These are phyloP conservation scores for Cystobasidiopsis lactophilus DNA, from an alignment of 768 basidiomycete genomes.

Conservation along the genomic window DNA sequence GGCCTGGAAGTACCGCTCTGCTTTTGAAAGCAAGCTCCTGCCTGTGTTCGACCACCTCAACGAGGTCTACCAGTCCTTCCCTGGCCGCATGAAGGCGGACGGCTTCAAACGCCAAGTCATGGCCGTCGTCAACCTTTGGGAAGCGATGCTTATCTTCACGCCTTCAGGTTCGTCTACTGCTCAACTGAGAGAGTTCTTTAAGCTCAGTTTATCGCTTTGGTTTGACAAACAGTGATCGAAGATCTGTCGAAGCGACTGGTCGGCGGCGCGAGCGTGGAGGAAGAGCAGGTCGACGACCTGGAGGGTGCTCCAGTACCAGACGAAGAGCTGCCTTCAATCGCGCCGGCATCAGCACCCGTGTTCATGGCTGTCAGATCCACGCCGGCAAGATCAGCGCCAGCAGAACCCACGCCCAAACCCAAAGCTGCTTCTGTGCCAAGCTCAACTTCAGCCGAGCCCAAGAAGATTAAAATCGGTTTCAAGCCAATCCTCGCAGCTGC, in stretches of 20 bases:
- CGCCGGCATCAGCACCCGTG: conserved; percentile 16
- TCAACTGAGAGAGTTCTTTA: not conserved
- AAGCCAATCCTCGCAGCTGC: not conserved
- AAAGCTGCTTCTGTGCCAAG: no score
- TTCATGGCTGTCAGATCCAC: no score
- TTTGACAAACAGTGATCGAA: not conserved
- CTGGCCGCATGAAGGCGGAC: conserved; percentile 86
- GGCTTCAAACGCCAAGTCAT: conserved; percentile 85
- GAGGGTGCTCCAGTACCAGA: conserved; percentile 32
- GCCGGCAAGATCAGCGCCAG: no score
- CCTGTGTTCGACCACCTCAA: conserved; percentile 88
- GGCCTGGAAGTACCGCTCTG: conserved; percentile 90
- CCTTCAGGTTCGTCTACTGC: conserved; percentile 31
- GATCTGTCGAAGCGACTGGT: not conserved
- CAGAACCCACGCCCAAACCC: no score
- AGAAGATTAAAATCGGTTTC: not conserved
- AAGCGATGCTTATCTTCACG: conserved; percentile 92
- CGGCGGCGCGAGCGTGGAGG: conserved; percentile 12
- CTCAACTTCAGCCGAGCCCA: not conserved
- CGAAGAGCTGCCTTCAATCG: conserved; percentile 23
- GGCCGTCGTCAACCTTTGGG: conserved; percentile 81
- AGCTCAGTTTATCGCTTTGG: not conserved
- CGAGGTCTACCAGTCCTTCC: conserved; percentile 83
- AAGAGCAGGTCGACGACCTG: conserved; percentile 27
- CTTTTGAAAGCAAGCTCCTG: conserved; percentile 77